phyloP scores from a whole-genome alignment of 257 asterid genomes.

The Nicotiana paniculata region DNA sequence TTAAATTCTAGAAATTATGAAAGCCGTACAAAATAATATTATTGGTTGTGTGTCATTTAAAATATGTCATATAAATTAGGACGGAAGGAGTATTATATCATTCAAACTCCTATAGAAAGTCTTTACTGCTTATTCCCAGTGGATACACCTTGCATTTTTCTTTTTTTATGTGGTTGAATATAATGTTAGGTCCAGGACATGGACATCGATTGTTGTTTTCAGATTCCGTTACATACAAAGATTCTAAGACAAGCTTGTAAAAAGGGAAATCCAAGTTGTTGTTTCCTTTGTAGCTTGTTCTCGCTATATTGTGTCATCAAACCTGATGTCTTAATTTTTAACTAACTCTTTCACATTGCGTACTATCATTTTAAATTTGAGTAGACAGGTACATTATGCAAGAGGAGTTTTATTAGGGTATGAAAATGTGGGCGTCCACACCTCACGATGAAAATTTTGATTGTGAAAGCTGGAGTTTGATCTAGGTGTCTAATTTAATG shows the following conservation, averaged over 20 bases:
- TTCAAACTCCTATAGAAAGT: background rate
- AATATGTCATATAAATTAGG: background rate
- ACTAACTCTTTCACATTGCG: background rate
- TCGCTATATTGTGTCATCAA: background rate
- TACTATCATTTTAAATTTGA: background rate
- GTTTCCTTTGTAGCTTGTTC: background rate
- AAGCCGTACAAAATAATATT: background rate
- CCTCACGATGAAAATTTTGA: background rate
- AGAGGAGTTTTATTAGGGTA: background rate
- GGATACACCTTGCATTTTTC: background rate
- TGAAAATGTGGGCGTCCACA: background rate
- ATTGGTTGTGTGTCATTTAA: background rate
- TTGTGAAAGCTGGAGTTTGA: background rate
- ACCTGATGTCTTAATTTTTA: background rate
- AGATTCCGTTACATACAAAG: background rate
- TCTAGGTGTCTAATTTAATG: background rate
- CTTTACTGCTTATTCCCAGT: background rate
- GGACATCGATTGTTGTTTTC: background rate
- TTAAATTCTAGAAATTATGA: no score
- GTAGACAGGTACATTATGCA: background rate
- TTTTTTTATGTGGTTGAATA: background rate
- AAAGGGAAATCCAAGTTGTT: background rate
- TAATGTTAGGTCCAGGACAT: background rate
- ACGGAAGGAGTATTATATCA: background rate
- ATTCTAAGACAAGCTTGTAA: background rate